Evolutionary conservation across 495 filamentous ascomycete genomes (phyloP), one percentile per base, ranked within the genome.

Genomic region (Tuber brumale): DNA sequence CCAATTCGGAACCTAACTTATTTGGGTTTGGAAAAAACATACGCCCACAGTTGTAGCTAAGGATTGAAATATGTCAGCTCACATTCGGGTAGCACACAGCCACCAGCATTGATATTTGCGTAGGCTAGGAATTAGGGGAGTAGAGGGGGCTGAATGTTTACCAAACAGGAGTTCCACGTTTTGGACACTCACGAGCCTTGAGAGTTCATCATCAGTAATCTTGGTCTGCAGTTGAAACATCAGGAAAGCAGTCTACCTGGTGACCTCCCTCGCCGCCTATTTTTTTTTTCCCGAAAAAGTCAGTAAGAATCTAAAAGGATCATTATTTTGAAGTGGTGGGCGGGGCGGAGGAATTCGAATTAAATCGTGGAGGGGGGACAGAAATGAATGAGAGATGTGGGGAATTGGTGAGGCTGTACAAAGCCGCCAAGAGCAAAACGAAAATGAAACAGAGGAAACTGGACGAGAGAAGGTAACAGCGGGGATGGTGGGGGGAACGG

Each of bases 141-240:
- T 35, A 18, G 57, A 66, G 57, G 57, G 57, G 57, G 57, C 8
- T 61, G 57, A 74, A n/a, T 75, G 84, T 87, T 85, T 86, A 93
- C 90, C 95, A 98, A 83, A 94, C 96, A 70, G 94, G 92, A 75
- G 91, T 93, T 76, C 93, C 94, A 86, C 94, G 93, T 88, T 91
- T 94, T 79, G 95, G 94, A 88, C 95, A 98, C 81, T 97, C 95
- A 82, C 94, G 93, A 80, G 94, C 93, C 92, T 93, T 82, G 71
- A 81, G 48, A 76, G 43, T 80, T 76, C 70, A 74, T 72, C 78
- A 80, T 83, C 61, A 84, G 82, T 78, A 81, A 81, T 77, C 79
- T 69, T 69, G 51, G 69, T 74, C 61, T 70, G 71, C 71, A 51
- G 72, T 76, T 46, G 45, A 66, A 72, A 71, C 37, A 42, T 21